Base-by-base conservation (phyloP, 441 rosid genomes). In the Raphanus hybrid region DNA sequence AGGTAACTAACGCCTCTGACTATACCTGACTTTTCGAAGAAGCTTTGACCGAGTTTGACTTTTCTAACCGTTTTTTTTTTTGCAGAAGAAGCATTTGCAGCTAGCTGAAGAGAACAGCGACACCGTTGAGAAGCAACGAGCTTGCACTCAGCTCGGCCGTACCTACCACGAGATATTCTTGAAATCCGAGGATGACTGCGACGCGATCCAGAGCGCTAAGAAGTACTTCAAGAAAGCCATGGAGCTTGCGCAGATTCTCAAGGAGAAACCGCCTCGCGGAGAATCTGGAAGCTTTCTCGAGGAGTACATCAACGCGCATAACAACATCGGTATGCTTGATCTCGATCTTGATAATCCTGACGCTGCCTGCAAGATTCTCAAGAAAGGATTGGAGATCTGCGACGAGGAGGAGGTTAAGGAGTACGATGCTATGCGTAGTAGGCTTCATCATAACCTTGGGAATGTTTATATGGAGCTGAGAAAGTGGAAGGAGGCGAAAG, bases 381-480 rank as follows among this genome's bases (percentile, higher is more conserved):
- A 55, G 5, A 86, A 78, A 85, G 98, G 96, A 70, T 70, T 96
- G 76, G 59, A 85, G 82, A 92, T 96, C 32, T 96, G 99, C 48
- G 86, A 96, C 60, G 99, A 94, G 61, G 98, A 96, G 85, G 98
- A 92, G 90, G 90, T 96, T 26, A 41, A 27, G 6, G 92, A 86
- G 69, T 70, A 88, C 8, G 92, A 96, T 64, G 99, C 90, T 86
- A 78, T 82, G 9, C 92, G 98, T 34, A 94, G 86, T 76, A 89
- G 98, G 89, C 92, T 96, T 67, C 96, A 94, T 83, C 96, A 94
- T 79, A 94, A 94, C 84, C 98, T 96, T 52, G 99, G 98, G 75
- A 85, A 67, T 81, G 95, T 89, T 68, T 94, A 81, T 73, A 61
- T 85, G 81, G 95, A 84, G 81, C 78, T 90, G 82, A 90, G 98